phyloP scores from a whole-genome alignment of 495 filamentous ascomycete genomes.

The Daldinia concentrica region DNA sequence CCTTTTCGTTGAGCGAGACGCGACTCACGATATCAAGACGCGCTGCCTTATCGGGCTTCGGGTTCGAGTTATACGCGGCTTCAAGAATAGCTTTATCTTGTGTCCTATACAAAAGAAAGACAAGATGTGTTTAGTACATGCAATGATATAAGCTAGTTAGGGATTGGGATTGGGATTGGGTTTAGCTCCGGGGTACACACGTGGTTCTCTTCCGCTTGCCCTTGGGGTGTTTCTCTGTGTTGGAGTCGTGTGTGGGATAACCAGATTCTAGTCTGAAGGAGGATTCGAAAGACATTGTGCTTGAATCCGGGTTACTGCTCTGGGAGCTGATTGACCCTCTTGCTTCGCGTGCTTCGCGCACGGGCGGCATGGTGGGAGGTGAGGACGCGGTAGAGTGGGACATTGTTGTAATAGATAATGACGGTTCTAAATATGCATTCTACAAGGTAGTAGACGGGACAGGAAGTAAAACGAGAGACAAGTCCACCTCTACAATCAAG shows the following conservation, averaged over 20 bases:
- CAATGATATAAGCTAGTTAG: conserved; percentile 17
- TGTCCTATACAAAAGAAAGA: conserved; percentile 60
- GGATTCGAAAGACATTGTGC: conserved; percentile 44
- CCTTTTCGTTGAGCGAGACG: conserved; percentile 94
- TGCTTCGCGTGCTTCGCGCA: conserved; percentile 36
- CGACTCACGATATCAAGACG: conserved; percentile 82
- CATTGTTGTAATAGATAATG: conserved; percentile 28
- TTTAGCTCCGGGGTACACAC: conserved; percentile 50
- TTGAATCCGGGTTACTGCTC: conserved; percentile 43
- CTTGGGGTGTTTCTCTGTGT: conserved; percentile 54
- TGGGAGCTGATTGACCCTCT: conserved; percentile 44
- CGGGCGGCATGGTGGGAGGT: conserved; percentile 38
- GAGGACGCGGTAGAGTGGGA: conserved; percentile 45
- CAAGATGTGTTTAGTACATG: conserved; percentile 21
- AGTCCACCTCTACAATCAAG: conserved; percentile 21
- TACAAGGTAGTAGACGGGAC: conserved; percentile 34
- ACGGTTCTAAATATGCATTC: conserved; percentile 39
- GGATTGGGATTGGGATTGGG: neutral
- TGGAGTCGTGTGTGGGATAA: conserved; percentile 44
- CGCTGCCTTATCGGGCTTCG: conserved; percentile 91
- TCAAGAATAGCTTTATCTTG: conserved; percentile 93
- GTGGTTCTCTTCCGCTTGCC: conserved; percentile 65
- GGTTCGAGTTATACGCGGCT: conserved; percentile 81
- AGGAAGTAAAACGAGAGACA: conserved; percentile 41
- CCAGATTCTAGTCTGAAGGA: conserved; percentile 46